Evolutionary conservation across 441 rosid genomes (phyloP).

Genomic region (Gossypium davidsonii): DNA sequence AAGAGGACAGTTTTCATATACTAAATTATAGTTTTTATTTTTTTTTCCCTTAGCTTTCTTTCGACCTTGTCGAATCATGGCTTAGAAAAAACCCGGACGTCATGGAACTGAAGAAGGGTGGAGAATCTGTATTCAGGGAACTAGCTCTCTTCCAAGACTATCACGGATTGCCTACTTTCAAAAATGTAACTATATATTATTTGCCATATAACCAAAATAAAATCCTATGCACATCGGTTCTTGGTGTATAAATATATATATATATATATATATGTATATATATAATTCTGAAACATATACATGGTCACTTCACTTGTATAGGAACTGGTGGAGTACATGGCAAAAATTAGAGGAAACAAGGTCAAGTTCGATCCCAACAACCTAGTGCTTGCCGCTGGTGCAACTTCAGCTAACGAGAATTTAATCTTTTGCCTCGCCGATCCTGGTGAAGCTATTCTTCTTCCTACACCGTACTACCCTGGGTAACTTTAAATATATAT

Average conservation of each 20-base stretch:
- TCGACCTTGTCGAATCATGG: conserved; percentile 47
- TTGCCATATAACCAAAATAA: neutral
- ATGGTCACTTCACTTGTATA: conserved; percentile 3
- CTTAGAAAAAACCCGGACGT: conserved; percentile 38
- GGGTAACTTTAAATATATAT: conserved; percentile 33
- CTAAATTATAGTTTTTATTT: neutral
- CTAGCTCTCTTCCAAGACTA: conserved; percentile 61
- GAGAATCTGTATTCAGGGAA: conserved; percentile 35
- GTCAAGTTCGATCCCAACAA: conserved; percentile 34
- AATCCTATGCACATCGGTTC: neutral
- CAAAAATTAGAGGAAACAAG: conserved; percentile 41
- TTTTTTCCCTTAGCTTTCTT: conserved; percentile 29
- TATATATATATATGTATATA: neutral
- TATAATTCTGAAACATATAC: neutral
- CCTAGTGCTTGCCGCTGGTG: conserved; percentile 57
- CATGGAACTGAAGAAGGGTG: conserved; percentile 29
- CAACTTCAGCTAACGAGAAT: conserved; percentile 61
- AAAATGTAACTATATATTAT: conserved; percentile 26
- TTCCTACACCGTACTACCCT: conserved; percentile 64
- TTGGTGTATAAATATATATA: neutral
- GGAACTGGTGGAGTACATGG: conserved; percentile 49
- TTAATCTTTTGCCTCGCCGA: conserved; percentile 59
- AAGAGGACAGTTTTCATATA: neutral
- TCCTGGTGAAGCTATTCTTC: conserved; percentile 61
- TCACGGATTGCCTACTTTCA: conserved; percentile 48